Evolutionary conservation across 78 protist species (phyloP), one percentile per base, ranked within the genome.

Genomic region (Corallochytrium limacisporum): DNA sequence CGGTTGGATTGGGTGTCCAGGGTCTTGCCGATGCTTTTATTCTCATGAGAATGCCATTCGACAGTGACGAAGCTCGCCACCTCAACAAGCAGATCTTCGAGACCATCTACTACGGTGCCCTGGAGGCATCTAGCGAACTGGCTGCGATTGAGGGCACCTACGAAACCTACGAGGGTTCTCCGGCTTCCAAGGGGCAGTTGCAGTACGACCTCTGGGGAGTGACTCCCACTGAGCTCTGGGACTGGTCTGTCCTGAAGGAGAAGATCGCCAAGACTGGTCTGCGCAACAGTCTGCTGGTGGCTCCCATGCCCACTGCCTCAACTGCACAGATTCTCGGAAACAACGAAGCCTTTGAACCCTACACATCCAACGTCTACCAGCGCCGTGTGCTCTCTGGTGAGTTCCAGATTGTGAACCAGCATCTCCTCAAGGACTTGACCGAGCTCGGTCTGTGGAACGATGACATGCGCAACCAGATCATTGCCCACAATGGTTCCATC

Each of bases 241-340:
- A 86, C 46, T 86, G 91, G 91, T 42, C 65, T 0, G 72, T 22
- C 2, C 74, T 86, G 29, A 69, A 67, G 28, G 75, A 32, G 13
- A 33, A 50, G 10, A 61, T 79, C 0, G 47, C 49, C 18, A 8
- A 12, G 47, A 65, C 60, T 74, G 99, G 99, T 56, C 4, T 91
- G 16, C 89, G 99, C 66, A 95, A 95, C 86, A 62, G 82, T 6
- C 87, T 95, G 24, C 78, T 95, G 26, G 74, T 95, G 5, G 99
- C 99, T 10, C 99, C 99, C 42, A 95, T 95, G 99, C 99, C 99
- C 53, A 95, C 99, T 6, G 99, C 99, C 4, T 77, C 91, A 60
- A 92, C 99, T n/a, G 77, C 91, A 18, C 99, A 95, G 86, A 90
- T 91, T 56, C 82, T 91, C 48, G 99, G 99, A 55, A 89, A 89